Percentiles rank a stretch among this genome's conserved stretches.
phyloP scores from a whole-genome alignment of 257 asterid species.

The Fraxinus anomala region DNA sequence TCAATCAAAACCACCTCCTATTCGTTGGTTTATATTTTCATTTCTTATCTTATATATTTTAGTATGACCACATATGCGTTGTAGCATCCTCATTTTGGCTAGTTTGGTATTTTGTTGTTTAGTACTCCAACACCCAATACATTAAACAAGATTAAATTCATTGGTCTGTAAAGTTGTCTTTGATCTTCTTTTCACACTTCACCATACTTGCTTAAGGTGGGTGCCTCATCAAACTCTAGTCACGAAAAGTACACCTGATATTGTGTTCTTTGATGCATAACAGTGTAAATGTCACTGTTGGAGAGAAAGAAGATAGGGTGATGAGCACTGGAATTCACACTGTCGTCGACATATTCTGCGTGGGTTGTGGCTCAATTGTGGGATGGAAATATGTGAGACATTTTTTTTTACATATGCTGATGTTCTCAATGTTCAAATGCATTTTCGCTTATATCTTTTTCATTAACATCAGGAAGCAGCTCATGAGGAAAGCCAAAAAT shows the following conservation, averaged over 20 bases:
- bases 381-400: conserved; percentile 89
- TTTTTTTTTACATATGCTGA: neutral
- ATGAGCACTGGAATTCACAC: conserved; percentile 86
- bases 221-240: neutral
- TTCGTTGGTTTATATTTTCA: neutral
- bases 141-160: neutral
- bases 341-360: conserved; percentile 81
- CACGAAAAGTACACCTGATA: conserved; percentile 15
- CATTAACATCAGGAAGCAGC: conserved; percentile 58
- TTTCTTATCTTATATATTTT: neutral
- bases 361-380: conserved; percentile 78
- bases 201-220: neutral
- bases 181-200: neutral
- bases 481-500: conserved; percentile 54
- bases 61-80: neutral
- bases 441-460: neutral
- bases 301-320: conserved; percentile 71
- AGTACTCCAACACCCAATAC: neutral
- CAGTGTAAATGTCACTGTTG: conserved; percentile 72
- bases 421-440: neutral
- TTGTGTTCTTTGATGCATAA: conserved; percentile 22
- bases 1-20: neutral
- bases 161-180: neutral
- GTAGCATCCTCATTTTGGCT: neutral
- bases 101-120: neutral